Evolutionary conservation across 176 grass and related monocot genomes (phyloP), one percentile per base, ranked within the genome.

Genomic region (Eremochloa ophiuroides): DNA sequence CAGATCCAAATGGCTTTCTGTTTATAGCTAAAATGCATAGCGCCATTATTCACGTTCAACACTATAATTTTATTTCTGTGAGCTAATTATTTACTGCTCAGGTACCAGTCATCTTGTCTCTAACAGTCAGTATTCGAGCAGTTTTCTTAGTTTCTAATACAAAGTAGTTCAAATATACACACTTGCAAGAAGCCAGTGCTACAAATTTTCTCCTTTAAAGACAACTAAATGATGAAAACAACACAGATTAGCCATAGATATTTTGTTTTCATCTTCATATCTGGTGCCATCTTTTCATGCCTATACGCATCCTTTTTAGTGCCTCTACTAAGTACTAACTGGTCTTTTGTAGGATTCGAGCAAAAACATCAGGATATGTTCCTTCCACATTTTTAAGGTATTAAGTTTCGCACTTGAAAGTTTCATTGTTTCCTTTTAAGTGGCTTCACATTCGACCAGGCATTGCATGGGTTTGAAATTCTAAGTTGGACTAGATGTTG

Each of bases 311-410:
- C 63, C 69, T 47, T 68, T 8, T 73, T 59, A 74, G 35, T 83
- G 71, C 62, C 10, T 86, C 61, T 42, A 71, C 40, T 83, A 80
- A 64, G 38, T 64, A 72, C 33, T 86, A 73, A 59, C 31, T 63
- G 25, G 35, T 13, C 9, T 84, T 75, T 79, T 89, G 62, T 83
- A 95, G 95, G 95, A 98, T 91, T 93, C 95, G 76, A 98, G 92
- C 86, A 98, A 98, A 93, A 98, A 98, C 89, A 98, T 98, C 82
- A 83, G 91, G 75, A 93, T 95, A 85, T 98, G 92, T 69, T 72
- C 95, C n/a, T 98, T 98, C 17, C 92, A 98, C 68, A 82, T 98
- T 80, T 98, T 98, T 83, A 98, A 98, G 95, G 95, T 98, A 94
- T 38, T 29, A 76, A 27, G 22, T 69, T 13, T 46, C 28, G 44